Conservation (phyloP, 2,329 filamentous ascomycete species). For the Fonsecaea nubica region DNA sequence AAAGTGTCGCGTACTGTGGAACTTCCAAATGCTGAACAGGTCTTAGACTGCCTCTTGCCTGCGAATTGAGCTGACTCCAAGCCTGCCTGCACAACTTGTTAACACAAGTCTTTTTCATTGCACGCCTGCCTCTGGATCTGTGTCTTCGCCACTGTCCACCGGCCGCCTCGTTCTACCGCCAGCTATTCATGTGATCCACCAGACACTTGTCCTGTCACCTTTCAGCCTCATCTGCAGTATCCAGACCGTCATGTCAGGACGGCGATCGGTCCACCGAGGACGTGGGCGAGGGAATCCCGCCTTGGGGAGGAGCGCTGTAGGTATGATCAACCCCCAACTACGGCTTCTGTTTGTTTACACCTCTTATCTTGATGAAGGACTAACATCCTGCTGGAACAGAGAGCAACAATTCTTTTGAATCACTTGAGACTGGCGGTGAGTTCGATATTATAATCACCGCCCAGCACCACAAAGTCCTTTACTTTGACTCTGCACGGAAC, state of each 20-base stretch:
- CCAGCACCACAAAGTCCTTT: neutral
- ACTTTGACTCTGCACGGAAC: neutral
- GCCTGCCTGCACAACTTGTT: neutral
- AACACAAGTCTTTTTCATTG: neutral
- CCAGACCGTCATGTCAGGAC: neutral
- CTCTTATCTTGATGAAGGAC: neutral
- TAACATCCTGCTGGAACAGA: neutral
- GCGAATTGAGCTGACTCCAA: neutral
- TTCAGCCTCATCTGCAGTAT: neutral
- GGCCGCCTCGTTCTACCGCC: neutral
- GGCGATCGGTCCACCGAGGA: neutral
- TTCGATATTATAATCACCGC: neutral
- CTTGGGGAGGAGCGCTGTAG: neutral
- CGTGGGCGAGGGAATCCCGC: slow-evolving; percentile 11
- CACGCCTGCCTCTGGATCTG: neutral
- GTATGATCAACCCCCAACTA: neutral
- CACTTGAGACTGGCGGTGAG: slow-evolving; percentile 9
- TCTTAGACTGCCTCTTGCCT: neutral
- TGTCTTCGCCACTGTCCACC: neutral
- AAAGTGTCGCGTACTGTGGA: neutral
- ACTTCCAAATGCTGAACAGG: neutral
- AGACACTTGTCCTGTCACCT: neutral
- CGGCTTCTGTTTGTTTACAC: neutral
- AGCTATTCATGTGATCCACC: neutral
- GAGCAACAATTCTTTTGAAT: slow-evolving; percentile 4